Percentiles rank a stretch among this genome's conserved stretches.
Evolutionary conservation across 2,329 filamentous ascomycete genomes (phyloP).

Genomic region (Fusarium irregulare): DNA sequence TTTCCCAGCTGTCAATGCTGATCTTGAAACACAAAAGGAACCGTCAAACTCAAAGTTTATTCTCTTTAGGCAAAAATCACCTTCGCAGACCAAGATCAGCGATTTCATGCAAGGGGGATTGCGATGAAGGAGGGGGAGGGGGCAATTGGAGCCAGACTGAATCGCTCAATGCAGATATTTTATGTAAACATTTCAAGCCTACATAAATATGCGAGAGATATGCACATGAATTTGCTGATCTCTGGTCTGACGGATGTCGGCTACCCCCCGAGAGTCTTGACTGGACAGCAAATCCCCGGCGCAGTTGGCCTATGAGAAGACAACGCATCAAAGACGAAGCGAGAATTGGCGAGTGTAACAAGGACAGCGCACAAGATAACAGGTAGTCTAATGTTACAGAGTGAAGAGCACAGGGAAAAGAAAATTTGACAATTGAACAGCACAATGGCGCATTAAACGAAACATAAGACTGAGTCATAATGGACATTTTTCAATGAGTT

Average conservation of each 20-base stretch:
- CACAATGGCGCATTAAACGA: neutral
- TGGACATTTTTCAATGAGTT: neutral
- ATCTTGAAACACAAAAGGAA: neutral
- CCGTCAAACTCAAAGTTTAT: slow-evolving; percentile 2
- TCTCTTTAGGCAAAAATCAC: slow-evolving; percentile 25
- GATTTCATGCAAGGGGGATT: slow-evolving; percentile 8
- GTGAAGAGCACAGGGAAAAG: neutral
- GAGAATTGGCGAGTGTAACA: slow-evolving; percentile 28
- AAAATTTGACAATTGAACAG: neutral
- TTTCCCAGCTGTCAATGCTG: neutral
- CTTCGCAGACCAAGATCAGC: neutral
- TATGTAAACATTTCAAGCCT: neutral
- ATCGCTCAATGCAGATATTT: neutral
- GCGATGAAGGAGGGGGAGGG: neutral
- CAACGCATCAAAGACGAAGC: neutral
- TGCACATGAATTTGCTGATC: slow-evolving; percentile 5
- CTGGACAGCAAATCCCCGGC: neutral
- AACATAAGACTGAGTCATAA: neutral
- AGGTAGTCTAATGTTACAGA: neutral
- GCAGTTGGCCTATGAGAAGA: neutral
- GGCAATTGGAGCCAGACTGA: neutral
- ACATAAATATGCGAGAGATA: neutral
- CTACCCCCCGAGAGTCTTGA: neutral
- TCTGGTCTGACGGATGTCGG: neutral
- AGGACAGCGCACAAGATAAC: slow-evolving; percentile 11